Conservation (phyloP, 2,329 filamentous ascomycete genomes). For the Colletotrichum chrysophilum region DNA sequence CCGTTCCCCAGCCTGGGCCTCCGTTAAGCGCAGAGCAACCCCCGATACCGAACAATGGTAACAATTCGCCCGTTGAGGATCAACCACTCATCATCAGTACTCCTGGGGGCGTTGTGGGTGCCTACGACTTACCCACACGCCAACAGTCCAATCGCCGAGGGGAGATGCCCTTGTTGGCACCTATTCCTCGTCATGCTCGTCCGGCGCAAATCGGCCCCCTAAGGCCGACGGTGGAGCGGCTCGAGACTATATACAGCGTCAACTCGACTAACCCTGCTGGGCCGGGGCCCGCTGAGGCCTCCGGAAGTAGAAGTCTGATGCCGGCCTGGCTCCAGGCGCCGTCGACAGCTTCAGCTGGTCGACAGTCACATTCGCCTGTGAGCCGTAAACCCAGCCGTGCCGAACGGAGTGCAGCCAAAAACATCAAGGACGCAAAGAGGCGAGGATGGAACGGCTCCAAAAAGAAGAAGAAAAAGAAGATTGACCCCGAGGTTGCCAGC, state of each 20-base stretch:
- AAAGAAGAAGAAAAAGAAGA: constrained; percentile 39
- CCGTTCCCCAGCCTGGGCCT: constrained; percentile 11
- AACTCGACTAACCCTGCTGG: constrained; percentile 1
- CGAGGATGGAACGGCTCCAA: constrained; percentile 57
- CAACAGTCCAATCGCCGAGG: constrained; percentile 34
- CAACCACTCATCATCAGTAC: constrained; percentile 67
- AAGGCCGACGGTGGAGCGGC: constrained; percentile 55
- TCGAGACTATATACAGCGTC: constrained; percentile 60
- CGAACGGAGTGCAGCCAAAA: constrained; percentile 65
- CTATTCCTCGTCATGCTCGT: constrained; percentile 56
- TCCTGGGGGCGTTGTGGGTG: constrained; percentile 58
- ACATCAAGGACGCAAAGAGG: constrained; percentile 65
- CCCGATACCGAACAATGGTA: constrained; percentile 17
- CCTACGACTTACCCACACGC: constrained; percentile 50
- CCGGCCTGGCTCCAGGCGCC: constrained; percentile 39
- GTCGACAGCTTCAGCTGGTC: constrained; percentile 34
- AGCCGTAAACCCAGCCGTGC: constrained; percentile 59
- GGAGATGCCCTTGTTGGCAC: constrained; percentile 56
- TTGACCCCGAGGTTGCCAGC: constrained; percentile 45
- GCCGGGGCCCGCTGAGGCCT: background rate
- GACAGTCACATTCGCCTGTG: constrained; percentile 46
- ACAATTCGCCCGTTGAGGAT: constrained; percentile 40
- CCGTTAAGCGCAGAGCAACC: constrained; percentile 1
- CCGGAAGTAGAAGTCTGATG: constrained; percentile 22
- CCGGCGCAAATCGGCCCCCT: constrained; percentile 35